A percentile compares a stretch with the other conserved stretches of the same genome.
Evolutionary conservation across 805 yeast species (phyloP).

Genomic region (Ogataea polymorpha): DNA sequence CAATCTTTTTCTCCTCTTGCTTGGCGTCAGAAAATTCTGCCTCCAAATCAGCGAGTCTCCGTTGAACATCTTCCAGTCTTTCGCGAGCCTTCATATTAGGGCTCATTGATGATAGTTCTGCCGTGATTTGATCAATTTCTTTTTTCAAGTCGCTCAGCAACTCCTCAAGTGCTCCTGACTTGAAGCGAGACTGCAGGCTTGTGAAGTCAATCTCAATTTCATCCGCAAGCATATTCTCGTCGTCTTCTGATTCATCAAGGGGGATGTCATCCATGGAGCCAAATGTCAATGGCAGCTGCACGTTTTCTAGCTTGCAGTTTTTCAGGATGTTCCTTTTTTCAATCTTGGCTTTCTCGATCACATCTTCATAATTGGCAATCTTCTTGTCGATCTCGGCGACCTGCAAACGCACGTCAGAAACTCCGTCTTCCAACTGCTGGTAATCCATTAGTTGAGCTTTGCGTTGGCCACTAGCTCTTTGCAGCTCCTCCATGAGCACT

Average conservation of each 20-base stretch:
- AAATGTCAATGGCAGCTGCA: conserved; percentile 57
- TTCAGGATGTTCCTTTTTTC: conserved; percentile 60
- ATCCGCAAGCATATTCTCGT: conserved; percentile 34
- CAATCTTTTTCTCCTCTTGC: conserved; percentile 52
- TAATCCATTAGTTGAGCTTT: conserved; percentile 17
- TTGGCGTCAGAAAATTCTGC: conserved; percentile 62
- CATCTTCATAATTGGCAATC: conserved; percentile 46
- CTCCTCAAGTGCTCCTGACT: conserved; percentile 30
- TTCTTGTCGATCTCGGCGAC: conserved; percentile 32
- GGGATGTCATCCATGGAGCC: conserved; percentile 64
- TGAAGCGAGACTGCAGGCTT: conserved; percentile 41
- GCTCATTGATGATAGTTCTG: conserved; percentile 48
- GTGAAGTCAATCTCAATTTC: conserved; percentile 55
- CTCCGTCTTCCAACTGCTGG: conserved; percentile 28
- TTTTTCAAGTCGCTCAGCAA: conserved; percentile 27
- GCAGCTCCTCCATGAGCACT: conserved; percentile 35
- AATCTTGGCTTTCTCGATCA: conserved; percentile 47
- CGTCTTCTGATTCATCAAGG: conserved; percentile 46
- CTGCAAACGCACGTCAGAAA: conserved; percentile 32
- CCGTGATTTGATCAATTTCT: conserved; percentile 34
- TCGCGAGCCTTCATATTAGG: conserved; percentile 85
- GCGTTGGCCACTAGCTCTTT: conserved; percentile 12
- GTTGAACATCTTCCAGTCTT: conserved; percentile 66
- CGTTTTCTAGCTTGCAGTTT: conserved; percentile 71
- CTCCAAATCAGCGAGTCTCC: conserved; percentile 57